phyloP scores from a whole-genome alignment of 2,329 filamentous ascomycete genomes.

The Calonectria naviculata region DNA sequence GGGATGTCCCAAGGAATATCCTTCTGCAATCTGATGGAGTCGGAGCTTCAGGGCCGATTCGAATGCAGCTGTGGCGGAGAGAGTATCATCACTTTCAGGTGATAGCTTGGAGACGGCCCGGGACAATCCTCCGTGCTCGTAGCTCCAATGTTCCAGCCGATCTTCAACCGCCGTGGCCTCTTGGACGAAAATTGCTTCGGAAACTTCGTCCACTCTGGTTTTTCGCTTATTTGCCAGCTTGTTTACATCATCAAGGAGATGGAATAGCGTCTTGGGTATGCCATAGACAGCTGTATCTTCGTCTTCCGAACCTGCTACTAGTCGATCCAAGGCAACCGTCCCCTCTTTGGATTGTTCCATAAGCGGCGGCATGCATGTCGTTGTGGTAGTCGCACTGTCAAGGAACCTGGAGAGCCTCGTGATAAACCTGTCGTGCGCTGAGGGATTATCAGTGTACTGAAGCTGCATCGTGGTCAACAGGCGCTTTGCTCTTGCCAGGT shows the following conservation, averaged over 20 bases:
- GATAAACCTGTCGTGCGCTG: conserved; percentile 53
- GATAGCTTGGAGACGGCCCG: conserved; percentile 36
- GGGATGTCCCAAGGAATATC: conserved; percentile 49
- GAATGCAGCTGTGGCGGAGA: conserved; percentile 51
- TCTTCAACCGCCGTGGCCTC: conserved; percentile 33
- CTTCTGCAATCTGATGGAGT: conserved; percentile 55
- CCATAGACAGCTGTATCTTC: conserved; percentile 49
- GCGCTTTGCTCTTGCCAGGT: conserved; percentile 54
- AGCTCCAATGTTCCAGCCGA: conserved; percentile 52
- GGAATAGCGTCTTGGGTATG: conserved; percentile 49
- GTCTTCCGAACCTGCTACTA: conserved; percentile 39
- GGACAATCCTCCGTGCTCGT: conserved; percentile 42
- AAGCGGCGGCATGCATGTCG: conserved; percentile 47
- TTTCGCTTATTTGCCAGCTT: conserved; percentile 46
- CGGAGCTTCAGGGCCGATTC: conserved; percentile 54
- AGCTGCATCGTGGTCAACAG: conserved; percentile 47
- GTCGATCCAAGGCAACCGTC: conserved; percentile 37
- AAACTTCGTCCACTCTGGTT: conserved; percentile 42
- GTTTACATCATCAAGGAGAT: conserved; percentile 47
- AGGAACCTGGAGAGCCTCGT: conserved; percentile 46
- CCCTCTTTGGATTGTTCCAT: conserved; percentile 47
- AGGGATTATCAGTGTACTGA: conserved; percentile 45
- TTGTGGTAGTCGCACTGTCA: conserved; percentile 47
- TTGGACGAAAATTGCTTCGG: conserved; percentile 44
- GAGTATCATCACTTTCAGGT: conserved; percentile 41